Evolutionary conservation across 495 filamentous ascomycete species (phyloP).

Genomic region (Podospora tetraspora): DNA sequence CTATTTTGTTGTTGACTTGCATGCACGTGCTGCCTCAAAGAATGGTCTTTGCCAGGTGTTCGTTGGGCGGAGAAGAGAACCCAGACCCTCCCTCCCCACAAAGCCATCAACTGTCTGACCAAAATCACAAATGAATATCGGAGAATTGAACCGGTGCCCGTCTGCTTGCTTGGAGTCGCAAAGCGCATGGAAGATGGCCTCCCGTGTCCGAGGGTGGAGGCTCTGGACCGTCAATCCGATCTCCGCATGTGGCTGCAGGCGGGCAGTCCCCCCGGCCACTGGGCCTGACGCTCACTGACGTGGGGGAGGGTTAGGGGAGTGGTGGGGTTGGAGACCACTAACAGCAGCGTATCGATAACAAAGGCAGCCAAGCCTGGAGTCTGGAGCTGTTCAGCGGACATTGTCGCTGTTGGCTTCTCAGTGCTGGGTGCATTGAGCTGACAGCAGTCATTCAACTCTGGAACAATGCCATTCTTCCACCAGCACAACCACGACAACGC

Average conservation of each 20-base stretch:
- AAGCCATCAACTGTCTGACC: too few species aligned
- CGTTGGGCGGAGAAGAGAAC: too few species aligned
- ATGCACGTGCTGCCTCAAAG: not conserved
- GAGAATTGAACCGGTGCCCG: not conserved
- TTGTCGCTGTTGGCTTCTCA: not conserved
- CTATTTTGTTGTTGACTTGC: not conserved
- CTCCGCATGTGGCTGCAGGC: not conserved
- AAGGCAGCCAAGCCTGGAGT: conserved; percentile 7
- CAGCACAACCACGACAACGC: conserved; percentile 12
- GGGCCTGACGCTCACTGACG: not conserved
- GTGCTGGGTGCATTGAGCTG: conserved; percentile 13
- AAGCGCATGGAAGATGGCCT: not conserved
- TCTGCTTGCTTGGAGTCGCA: not conserved
- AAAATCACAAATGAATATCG: not conserved
- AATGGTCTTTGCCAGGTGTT: too few species aligned
- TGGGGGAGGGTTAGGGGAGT: conserved; percentile 7
- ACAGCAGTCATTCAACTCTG: not conserved
- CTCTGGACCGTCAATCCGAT: not conserved
- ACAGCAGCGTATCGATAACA: conserved; percentile 13
- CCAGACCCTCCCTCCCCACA: too few species aligned
- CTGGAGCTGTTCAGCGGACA: not conserved
- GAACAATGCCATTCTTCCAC: conserved; percentile 25
- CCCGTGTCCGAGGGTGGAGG: not conserved
- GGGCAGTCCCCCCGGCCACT: not conserved
- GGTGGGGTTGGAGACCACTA: not conserved